Conservation (phyloP, 306 rosid species). For the Quercus rubra region DNA sequence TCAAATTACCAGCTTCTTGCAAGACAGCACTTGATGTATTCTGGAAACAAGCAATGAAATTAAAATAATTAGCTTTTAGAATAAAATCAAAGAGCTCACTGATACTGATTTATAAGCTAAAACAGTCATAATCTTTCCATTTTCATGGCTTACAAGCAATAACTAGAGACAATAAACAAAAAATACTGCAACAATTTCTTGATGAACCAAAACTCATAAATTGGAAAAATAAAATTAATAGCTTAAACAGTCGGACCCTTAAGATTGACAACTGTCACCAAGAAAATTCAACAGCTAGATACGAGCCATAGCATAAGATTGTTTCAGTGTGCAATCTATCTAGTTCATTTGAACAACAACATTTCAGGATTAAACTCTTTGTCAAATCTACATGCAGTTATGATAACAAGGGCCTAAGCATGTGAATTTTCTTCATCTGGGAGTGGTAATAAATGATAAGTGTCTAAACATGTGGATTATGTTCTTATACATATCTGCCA, state of each 20-base stretch:
- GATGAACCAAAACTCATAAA: not conserved
- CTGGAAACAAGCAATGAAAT: constrained; percentile 42
- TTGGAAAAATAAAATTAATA: not conserved
- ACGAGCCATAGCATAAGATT: not conserved
- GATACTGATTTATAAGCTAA: not conserved
- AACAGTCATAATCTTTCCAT: not conserved
- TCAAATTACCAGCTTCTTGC: constrained; percentile 41
- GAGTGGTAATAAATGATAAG: too few species aligned
- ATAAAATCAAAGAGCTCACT: not conserved
- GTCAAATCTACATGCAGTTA: not conserved
- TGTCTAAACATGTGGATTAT: too few species aligned
- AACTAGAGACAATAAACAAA: not conserved
- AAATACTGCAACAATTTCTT: not conserved
- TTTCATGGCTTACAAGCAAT: not conserved
- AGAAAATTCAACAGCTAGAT: not conserved
- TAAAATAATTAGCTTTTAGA: constrained; percentile 1
- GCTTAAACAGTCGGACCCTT: not conserved
- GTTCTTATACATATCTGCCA: too few species aligned
- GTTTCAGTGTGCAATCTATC: not conserved
- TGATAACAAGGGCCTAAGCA: not conserved
- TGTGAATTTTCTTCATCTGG: not conserved
- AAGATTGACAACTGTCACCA: not conserved
- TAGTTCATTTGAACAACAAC: not conserved
- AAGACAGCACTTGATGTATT: constrained; percentile 31
- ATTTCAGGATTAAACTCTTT: not conserved